A percentile compares a stretch with the other conserved stretches of the same genome.
These are phyloP conservation scores for Solanum paucissectum DNA, from an alignment of 257 asterid genomes.

Conservation along the genomic window DNA sequence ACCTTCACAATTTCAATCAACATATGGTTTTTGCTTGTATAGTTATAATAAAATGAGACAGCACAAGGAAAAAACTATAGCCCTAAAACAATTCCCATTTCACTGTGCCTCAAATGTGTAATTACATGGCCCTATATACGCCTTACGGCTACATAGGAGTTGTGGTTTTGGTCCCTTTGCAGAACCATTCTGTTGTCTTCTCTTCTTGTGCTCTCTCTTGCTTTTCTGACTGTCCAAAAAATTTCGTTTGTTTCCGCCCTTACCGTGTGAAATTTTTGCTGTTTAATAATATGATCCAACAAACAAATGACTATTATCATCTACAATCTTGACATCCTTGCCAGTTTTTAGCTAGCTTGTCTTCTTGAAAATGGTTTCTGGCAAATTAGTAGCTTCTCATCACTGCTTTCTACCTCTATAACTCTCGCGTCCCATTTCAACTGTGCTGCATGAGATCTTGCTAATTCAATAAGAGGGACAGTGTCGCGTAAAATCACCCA, in stretches of 20 bases:
- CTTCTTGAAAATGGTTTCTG: too few relatives aligned
- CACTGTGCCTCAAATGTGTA: conserved; percentile 18
- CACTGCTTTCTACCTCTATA: conserved; percentile 73
- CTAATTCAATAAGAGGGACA: conserved; percentile 55
- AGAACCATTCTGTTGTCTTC: conserved; percentile 3
- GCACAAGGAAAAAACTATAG: conserved; percentile 16
- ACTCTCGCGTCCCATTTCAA: conserved; percentile 96
- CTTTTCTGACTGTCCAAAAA: conserved; percentile 27
- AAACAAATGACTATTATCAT: conserved; percentile 26
- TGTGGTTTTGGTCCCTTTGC: conserved; percentile 7
- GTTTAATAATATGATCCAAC: conserved; percentile 19
- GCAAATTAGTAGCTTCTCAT: background rate
- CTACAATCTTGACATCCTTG: conserved; percentile 17
- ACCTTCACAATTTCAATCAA: conserved; percentile 26
- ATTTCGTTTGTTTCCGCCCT: conserved; percentile 21
- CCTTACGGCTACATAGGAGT: conserved; percentile 73
- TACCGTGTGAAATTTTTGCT: conserved; percentile 16
- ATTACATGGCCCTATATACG: conserved; percentile 45
- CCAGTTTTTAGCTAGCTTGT: conserved; percentile 17
- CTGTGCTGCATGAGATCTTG: conserved; percentile 62
- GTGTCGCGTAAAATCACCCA: conserved; percentile 77
- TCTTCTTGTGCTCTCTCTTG: conserved; percentile 3
- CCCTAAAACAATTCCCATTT: conserved; percentile 23
- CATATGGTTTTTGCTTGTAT: conserved; percentile 13
- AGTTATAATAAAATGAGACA: conserved; percentile 17